Evolutionary conservation across 495 filamentous ascomycete species (phyloP), one percentile per base, ranked within the genome.

Genomic region (Astrothelium macrocarpum): DNA sequence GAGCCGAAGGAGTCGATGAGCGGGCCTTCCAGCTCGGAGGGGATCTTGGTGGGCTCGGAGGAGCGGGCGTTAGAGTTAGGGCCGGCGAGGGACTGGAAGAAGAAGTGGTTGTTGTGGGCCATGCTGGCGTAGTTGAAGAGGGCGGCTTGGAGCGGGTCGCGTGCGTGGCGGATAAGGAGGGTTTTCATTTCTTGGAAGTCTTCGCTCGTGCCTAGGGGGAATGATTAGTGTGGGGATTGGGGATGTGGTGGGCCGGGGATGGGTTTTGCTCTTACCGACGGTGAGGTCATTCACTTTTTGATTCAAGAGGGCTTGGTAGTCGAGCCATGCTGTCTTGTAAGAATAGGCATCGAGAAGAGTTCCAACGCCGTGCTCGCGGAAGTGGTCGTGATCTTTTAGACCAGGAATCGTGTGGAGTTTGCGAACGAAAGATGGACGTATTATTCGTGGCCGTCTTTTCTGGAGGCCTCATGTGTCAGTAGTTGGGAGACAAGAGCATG

Each of bases 51-150:
- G 26, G 46, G 32, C n/a, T 60, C 32, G 20, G 23, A 18, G 26
- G 70, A 60, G 11, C 34, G 31, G 36, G 67, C n/a, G n/a, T n/a
- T 61, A 53, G 20, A 53, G 36, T 5, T 20, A 29, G 20, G 26
- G 16, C 28, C 32, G 25, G 25, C 49, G 25, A 89, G 74, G 70
- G 80, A 76, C 67, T 80, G 77, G 82, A 97, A 97, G 85, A 96
- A 97, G 77, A 94, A 89, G 75, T 94, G 85, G 80, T 97, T 97
- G 83, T 97, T 97, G 79, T 89, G 86, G 62, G 91, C 90, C 87
- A 95, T 95, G 66, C 87, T 91, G 72, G 94, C 94, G 71, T 93
- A 84, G 81, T 98, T 98, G 84, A 98, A 98, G 66, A 87, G 78
- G 64, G 84, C 77, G 46, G 95, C 94, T 65, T 81, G 78, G 62